Evolutionary conservation across 495 filamentous ascomycete genomes (phyloP).

Genomic region (Aspergillus biplanus): DNA sequence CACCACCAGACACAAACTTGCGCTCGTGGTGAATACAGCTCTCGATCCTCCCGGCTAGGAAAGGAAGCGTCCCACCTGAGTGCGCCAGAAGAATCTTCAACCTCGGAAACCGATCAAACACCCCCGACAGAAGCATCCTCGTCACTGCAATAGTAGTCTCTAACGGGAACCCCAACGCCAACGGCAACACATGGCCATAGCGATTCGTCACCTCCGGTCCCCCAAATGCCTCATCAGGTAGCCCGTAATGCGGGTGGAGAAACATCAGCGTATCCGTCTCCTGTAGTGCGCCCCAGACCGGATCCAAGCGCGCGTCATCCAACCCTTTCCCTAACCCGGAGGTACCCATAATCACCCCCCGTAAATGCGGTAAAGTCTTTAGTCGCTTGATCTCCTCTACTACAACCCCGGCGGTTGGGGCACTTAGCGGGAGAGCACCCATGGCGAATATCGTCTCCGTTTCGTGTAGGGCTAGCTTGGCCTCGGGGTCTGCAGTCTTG

Average conservation of each 20-base stretch:
- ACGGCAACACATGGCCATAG: slow-evolving; percentile 87
- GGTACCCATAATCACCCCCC: slow-evolving; percentile 87
- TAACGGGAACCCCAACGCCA: slow-evolving; percentile 87
- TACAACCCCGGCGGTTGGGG: slow-evolving; percentile 60
- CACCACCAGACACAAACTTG: slow-evolving; percentile 59
- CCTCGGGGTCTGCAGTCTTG: slow-evolving; percentile 45
- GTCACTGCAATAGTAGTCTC: slow-evolving; percentile 93
- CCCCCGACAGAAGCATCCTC: slow-evolving; percentile 80
- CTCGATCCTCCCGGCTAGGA: slow-evolving; percentile 86
- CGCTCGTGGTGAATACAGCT: slow-evolving; percentile 86
- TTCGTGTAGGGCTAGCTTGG: slow-evolving; percentile 23
- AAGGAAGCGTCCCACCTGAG: slow-evolving; percentile 85
- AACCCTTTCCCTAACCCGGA: slow-evolving; percentile 79
- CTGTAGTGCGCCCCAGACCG: slow-evolving; percentile 71
- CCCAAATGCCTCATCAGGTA: slow-evolving; percentile 80
- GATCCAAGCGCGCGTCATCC: slow-evolving; percentile 74
- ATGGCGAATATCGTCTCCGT: slow-evolving; percentile 70
- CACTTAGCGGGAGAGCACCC: slow-evolving; percentile 78
- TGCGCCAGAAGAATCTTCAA: slow-evolving; percentile 82
- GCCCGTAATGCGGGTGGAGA: slow-evolving; percentile 91
- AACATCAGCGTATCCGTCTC: slow-evolving; percentile 69
- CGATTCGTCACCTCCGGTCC: slow-evolving; percentile 50
- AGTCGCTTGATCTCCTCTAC: slow-evolving; percentile 64
- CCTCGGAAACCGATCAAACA: slow-evolving; percentile 77
- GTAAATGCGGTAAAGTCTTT: slow-evolving; percentile 63